phyloP scores from a whole-genome alignment of 345 rosid genomes.

The Schrenkiella parvula region DNA sequence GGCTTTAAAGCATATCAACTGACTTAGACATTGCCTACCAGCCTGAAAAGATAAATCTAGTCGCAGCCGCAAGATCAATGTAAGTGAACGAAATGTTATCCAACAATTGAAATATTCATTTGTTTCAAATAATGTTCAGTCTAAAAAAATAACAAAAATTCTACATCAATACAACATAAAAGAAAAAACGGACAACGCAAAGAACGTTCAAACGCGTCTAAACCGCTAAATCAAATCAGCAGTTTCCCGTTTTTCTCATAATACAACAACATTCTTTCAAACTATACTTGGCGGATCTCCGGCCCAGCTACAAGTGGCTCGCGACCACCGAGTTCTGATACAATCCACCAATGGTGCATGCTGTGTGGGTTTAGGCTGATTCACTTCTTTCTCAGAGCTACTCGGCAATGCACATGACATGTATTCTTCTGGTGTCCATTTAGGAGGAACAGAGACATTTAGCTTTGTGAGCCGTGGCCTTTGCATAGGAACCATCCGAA shows the following conservation, averaged over 20 bases:
- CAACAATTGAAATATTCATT: constrained; percentile 36
- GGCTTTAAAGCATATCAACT: no score
- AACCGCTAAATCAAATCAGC: constrained; percentile 24
- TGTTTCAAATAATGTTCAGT: constrained; percentile 15
- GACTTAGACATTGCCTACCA: no score
- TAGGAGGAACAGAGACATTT: constrained; percentile 95
- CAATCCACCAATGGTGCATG: constrained; percentile 97
- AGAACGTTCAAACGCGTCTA: constrained; percentile 24
- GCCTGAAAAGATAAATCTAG: no score
- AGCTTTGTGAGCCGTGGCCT: constrained; percentile 95
- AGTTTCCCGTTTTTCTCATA: constrained; percentile 20
- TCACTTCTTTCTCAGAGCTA: constrained; percentile 51
- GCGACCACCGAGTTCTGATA: constrained; percentile 89
- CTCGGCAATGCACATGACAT: constrained; percentile 61
- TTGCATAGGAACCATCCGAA: constrained; percentile 60
- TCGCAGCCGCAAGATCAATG: not conserved
- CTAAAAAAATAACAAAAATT: constrained; percentile 21
- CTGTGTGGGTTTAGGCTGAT: constrained; percentile 70
- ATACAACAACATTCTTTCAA: constrained; percentile 39
- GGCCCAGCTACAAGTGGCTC: constrained; percentile 83
- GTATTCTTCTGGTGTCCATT: constrained; percentile 98
- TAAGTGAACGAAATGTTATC: not conserved
- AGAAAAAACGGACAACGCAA: constrained; percentile 20
- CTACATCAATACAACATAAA: constrained; percentile 26
- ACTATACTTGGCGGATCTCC: constrained; percentile 99